Conservation (phyloP, 2,329 filamentous ascomycete species). For the Mollisia scopiformis region DNA sequence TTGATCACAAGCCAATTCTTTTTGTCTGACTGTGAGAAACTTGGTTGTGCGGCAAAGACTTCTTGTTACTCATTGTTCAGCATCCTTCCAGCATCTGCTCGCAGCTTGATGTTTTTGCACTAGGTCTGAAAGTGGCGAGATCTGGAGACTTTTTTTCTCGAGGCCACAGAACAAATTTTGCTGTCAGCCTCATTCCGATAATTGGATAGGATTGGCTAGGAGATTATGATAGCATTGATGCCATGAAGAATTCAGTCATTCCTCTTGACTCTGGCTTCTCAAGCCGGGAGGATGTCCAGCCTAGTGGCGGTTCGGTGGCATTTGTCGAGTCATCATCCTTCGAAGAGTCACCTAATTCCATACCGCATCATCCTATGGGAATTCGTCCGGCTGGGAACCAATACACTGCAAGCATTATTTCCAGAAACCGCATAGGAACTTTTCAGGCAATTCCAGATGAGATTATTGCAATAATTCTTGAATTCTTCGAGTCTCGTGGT, state of each 20-base stretch:
- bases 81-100: neutral
- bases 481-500: constrained; percentile 67
- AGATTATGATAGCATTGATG: neutral
- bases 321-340: constrained; percentile 33
- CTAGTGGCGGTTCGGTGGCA: constrained; percentile 25
- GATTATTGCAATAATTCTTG: constrained; percentile 73
- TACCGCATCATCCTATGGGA: constrained; percentile 79
- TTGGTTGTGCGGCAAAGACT: neutral
- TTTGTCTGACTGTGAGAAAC: neutral
- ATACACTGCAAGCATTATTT: constrained; percentile 66
- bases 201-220: neutral
- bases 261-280: constrained; percentile 19
- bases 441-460: constrained; percentile 80
- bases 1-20: neutral
- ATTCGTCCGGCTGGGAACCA: constrained; percentile 89
- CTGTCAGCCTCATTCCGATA: constrained; percentile 6
- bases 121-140: neutral
- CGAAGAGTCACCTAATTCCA: constrained; percentile 53
- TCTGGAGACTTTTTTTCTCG: neutral
- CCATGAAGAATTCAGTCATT: constrained; percentile 25
- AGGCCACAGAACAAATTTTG: neutral
- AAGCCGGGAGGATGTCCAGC: constrained; percentile 15
- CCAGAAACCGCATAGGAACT: constrained; percentile 66
- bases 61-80: neutral
- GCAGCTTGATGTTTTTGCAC: neutral